Evolutionary conservation across 164 flowering plant genomes (phyloP), one percentile per base, ranked within the genome.

Genomic region (Dillenia suffruticosa): DNA sequence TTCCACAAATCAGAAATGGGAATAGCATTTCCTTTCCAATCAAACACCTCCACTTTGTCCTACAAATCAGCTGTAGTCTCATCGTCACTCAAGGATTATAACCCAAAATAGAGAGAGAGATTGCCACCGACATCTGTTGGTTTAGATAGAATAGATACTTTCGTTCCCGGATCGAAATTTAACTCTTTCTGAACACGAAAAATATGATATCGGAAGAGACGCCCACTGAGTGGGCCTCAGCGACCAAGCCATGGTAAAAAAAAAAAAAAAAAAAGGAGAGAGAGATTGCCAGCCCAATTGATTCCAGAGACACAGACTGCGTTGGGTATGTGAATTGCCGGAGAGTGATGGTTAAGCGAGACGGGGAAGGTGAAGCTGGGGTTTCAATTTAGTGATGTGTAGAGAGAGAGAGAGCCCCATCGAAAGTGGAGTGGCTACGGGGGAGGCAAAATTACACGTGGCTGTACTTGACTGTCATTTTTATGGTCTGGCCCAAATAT

Each of bases 1-100:
- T 90, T 89, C 98, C 98, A 94, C 70, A 94, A 67, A 77, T 90
- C 87, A 62, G 91, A 78, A 53, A 94, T 75, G 1, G 80, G 76
- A 76, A 89, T 59, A n/a, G 66, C 82, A 24, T 74, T 79, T 61
- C 97, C 96, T 51, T 73, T 63, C 84, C 87, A 80, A 76, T 81
- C 97, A 69, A 78, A 78, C 57, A 94, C 93, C 59, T 77, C 49
- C 49, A 81, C 91, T 1, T 62, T 70, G 47, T 86, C 93, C 81
- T 90, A 52, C 63, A 68, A 65, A 66, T 54, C 40, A 32, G 40
- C 40, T 4, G 40, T 72, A 3, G 62, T 9, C 1, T 70, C 67
- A 48, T 65, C 86, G 61, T 80, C 85, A 56, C 69, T 58, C 46
- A 16, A 16, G 12, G 51, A 16, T 46, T 46, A 44, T 9, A 46